A percentile compares a stretch with the other conserved stretches of the same genome.
Evolutionary conservation across 2,329 filamentous ascomycete species (phyloP).

Genomic region (Alternaria viburni): DNA sequence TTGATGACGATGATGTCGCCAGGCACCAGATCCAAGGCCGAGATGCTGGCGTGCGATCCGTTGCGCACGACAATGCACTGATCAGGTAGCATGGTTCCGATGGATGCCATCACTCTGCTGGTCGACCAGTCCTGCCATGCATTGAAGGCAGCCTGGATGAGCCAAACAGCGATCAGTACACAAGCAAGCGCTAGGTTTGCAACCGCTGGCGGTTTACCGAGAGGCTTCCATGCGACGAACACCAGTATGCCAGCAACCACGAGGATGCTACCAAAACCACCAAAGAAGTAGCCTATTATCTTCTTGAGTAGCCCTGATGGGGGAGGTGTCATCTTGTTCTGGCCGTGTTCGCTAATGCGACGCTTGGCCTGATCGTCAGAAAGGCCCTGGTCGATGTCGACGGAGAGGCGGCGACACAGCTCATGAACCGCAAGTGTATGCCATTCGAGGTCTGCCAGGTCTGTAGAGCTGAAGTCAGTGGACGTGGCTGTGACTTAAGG

Average conservation of each 20-base stretch:
- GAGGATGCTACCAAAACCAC: conserved; percentile 76
- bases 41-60: conserved; percentile 57
- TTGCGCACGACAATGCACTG: conserved; percentile 70
- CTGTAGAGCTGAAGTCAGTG: conserved; percentile 24
- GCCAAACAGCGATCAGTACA: conserved; percentile 74
- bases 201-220: conserved; percentile 72
- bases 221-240: conserved; percentile 77
- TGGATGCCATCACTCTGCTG: conserved; percentile 77
- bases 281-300: conserved; percentile 74
- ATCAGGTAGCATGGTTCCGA: conserved; percentile 80
- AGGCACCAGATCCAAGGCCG: conserved; percentile 69
- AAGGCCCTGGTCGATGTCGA: conserved; percentile 64
- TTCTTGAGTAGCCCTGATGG: conserved; percentile 65
- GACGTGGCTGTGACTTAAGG: background rate
- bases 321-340: conserved; percentile 70
- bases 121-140: conserved; percentile 78
- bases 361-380: conserved; percentile 63
- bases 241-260: conserved; percentile 73
- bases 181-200: conserved; percentile 77
- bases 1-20: conserved; percentile 74
- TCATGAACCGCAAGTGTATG: conserved; percentile 66
- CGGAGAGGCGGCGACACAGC: conserved; percentile 65
- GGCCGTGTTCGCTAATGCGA: conserved; percentile 66
- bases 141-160: conserved; percentile 58
- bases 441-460: conserved; percentile 67